These are phyloP conservation scores for Coemansia sp. DNA, from an alignment of 192 early-diverging fungal species.

Conservation along the genomic window DNA sequence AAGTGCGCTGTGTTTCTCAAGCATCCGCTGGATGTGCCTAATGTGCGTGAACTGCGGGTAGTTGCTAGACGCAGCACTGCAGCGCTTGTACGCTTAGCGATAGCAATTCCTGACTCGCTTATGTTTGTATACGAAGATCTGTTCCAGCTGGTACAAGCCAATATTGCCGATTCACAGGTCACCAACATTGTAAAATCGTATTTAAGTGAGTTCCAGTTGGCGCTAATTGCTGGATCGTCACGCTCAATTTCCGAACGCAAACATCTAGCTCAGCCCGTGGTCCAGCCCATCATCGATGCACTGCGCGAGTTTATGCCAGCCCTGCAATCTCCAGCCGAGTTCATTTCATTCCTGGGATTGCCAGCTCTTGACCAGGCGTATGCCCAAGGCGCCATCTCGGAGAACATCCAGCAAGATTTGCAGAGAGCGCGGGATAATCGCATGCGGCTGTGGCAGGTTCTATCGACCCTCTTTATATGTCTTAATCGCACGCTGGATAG, in stretches of 20 bases:
- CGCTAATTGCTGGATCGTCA: conserved; percentile 35
- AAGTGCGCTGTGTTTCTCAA: conserved; percentile 20
- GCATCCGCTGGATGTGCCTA: neutral
- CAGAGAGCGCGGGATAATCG: conserved; percentile 16
- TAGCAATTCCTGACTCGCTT: conserved; percentile 40
- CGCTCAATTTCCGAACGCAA: conserved; percentile 25
- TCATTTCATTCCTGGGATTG: conserved; percentile 27
- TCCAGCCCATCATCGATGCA: conserved; percentile 34
- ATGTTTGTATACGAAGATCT: conserved; percentile 42
- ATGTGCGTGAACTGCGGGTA: conserved; percentile 13
- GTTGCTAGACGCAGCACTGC: conserved; percentile 36
- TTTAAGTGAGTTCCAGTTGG: conserved; percentile 44
- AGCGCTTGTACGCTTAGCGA: conserved; percentile 35
- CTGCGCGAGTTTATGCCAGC: conserved; percentile 13
- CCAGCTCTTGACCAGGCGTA: conserved; percentile 22
- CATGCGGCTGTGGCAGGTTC: conserved; percentile 8
- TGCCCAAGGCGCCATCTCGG: neutral
- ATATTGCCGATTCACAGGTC: conserved; percentile 20
- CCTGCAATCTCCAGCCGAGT: conserved; percentile 30
- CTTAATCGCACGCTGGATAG: conserved; percentile 31
- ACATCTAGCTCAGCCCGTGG: conserved; percentile 31
- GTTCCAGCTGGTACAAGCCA: conserved; percentile 27
- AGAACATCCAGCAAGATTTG: neutral
- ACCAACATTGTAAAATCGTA: conserved; percentile 26
- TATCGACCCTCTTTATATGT: conserved; percentile 33